These are phyloP conservation scores for Ochetophila trinervis DNA, from an alignment of 306 rosid genomes.

Conservation along the genomic window DNA sequence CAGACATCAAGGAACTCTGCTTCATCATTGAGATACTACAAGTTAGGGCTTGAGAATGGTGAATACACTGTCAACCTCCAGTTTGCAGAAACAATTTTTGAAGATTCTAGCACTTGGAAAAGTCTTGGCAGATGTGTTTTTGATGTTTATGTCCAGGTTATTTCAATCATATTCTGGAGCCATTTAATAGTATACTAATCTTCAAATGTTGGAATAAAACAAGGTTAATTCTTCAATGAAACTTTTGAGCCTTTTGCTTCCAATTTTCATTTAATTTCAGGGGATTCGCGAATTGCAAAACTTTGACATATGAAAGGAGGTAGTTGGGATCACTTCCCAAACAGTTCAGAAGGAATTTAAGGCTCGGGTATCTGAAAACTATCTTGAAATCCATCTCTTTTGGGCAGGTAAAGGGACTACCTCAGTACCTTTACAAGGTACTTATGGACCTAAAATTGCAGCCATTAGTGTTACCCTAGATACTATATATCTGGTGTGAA, in stretches of 20 bases:
- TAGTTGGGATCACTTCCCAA: conserved; percentile 38
- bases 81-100: conserved; percentile 48
- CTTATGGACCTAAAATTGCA: conserved; percentile 62
- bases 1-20: conserved; percentile 62
- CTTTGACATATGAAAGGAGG: conserved; percentile 58
- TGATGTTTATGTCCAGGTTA: conserved; percentile 67
- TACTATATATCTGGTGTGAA: conserved; percentile 17
- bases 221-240: no score
- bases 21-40: conserved; percentile 72
- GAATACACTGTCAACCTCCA: conserved; percentile 54
- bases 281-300: conserved; percentile 55
- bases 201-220: no score
- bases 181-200: no score
- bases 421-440: conserved; percentile 53
- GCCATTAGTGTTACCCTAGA: conserved; percentile 68
- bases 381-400: conserved; percentile 63
- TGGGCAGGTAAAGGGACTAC: conserved; percentile 86
- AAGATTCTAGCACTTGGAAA: conserved; percentile 39
- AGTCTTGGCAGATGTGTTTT: conserved; percentile 66
- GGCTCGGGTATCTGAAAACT: conserved; percentile 46
- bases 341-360: conserved; percentile 34
- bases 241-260: no score
- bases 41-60: conserved; percentile 61
- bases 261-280: not conserved
- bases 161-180: not conserved